Conservation (phyloP, 176 grass and related monocot genomes). For the Dactylis glomerata region DNA sequence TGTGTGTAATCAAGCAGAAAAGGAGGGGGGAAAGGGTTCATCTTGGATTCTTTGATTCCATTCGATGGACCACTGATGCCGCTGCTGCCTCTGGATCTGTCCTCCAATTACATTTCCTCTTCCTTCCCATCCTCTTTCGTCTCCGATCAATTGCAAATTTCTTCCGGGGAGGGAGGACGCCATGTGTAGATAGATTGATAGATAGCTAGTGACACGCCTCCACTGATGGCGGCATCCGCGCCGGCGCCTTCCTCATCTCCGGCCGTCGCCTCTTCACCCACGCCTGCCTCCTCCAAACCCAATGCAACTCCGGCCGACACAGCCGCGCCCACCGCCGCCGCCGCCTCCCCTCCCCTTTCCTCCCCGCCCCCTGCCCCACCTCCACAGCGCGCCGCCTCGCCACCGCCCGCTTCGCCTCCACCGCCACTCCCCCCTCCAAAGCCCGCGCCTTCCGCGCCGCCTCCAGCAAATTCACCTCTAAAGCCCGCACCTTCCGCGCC, state of each 20-base stretch:
- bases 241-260: background rate
- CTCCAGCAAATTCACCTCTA: background rate
- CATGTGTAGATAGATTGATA: background rate
- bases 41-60: too few relatives aligned
- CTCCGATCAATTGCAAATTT: background rate
- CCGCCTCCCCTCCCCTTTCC: background rate
- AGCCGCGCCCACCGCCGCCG: background rate
- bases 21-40: too few relatives aligned
- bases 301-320: constrained; percentile 29
- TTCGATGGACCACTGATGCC: too few relatives aligned
- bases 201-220: background rate
- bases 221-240: background rate
- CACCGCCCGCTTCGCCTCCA: background rate
- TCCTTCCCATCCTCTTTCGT: too few relatives aligned
- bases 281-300: constrained; percentile 38
- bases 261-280: constrained; percentile 32
- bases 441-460: background rate
- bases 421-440: background rate
- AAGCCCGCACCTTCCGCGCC: background rate
- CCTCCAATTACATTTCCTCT: too few relatives aligned
- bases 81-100: background rate
- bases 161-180: background rate
- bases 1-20: too few relatives aligned
- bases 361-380: background rate
- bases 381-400: background rate